These are phyloP conservation scores for Cryptococcus maquisensis DNA, from an alignment of 1,284 basidiomycete species.

Conservation along the genomic window DNA sequence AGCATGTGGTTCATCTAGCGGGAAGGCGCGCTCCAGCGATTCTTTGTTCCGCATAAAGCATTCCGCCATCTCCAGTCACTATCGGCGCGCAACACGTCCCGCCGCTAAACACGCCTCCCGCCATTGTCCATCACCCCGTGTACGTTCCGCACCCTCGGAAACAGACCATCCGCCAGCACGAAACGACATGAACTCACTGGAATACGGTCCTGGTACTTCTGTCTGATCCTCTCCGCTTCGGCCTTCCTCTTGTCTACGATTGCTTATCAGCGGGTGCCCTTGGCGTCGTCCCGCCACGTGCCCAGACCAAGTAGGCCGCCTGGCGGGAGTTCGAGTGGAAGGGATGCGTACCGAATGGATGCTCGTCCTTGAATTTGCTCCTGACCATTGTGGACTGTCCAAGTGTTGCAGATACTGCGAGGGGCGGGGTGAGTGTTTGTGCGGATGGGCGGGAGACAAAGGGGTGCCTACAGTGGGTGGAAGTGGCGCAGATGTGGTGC, in stretches of 20 bases:
- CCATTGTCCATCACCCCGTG: too few species aligned
- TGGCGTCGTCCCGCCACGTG: background rate
- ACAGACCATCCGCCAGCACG: background rate
- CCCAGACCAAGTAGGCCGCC: background rate
- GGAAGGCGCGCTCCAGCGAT: background rate
- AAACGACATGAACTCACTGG: conserved; percentile 65
- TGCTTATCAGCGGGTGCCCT: background rate
- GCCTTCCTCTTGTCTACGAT: conserved; percentile 91
- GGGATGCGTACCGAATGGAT: conserved; percentile 77
- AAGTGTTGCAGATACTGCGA: background rate
- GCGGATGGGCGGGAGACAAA: too few species aligned
- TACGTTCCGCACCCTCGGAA: too few species aligned
- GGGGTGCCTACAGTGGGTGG: too few species aligned
- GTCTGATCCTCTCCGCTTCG: conserved; percentile 85
- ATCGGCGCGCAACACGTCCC: background rate
- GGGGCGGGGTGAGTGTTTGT: background rate
- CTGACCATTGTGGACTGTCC: conserved; percentile 60
- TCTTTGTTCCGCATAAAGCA: too few species aligned
- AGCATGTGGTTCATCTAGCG: background rate
- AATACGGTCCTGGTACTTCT: conserved; percentile 98
- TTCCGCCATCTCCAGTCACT: too few species aligned
- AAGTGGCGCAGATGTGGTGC: too few species aligned
- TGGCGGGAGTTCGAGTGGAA: background rate
- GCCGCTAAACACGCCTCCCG: background rate
- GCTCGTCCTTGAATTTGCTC: conserved; percentile 99